Conservation (phyloP, 2,329 filamentous ascomycete species). For the Seiridium unicorne region DNA sequence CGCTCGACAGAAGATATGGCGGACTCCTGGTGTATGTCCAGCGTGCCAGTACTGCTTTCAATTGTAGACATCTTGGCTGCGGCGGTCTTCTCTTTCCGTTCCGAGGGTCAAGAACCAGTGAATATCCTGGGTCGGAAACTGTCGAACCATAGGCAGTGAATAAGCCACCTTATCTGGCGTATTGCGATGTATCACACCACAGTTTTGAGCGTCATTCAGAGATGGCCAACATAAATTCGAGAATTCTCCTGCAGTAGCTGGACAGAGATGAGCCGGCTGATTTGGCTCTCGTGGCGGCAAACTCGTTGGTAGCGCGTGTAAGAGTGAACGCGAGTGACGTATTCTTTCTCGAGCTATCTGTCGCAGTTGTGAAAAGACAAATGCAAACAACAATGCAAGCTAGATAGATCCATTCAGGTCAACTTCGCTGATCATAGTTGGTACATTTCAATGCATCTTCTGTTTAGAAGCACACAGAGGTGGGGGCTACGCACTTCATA, state of each 20-base stretch:
- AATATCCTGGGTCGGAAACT: not conserved
- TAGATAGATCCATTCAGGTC: not conserved
- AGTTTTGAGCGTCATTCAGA: no score
- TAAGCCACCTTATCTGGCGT: no score
- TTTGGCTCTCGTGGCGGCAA: not conserved
- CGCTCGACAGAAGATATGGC: conserved; percentile 65
- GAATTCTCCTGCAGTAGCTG: not conserved
- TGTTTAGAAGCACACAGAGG: not conserved
- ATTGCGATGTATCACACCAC: no score
- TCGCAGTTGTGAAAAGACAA: not conserved
- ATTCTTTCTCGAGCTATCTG: not conserved
- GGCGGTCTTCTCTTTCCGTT: not conserved
- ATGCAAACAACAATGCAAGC: not conserved
- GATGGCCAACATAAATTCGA: not conserved
- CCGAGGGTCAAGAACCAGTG: not conserved
- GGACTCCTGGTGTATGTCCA: conserved; percentile 36
- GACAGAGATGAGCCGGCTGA: not conserved
- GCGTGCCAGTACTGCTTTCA: not conserved
- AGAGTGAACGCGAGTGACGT: not conserved
- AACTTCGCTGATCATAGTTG: not conserved
- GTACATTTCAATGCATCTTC: not conserved
- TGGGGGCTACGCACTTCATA: not conserved
- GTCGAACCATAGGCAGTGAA: no score
- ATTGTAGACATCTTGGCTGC: not conserved
- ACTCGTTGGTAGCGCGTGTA: not conserved